These are phyloP conservation scores for Leonotis leonurus DNA, from an alignment of 257 asterid species.

Conservation along the genomic window DNA sequence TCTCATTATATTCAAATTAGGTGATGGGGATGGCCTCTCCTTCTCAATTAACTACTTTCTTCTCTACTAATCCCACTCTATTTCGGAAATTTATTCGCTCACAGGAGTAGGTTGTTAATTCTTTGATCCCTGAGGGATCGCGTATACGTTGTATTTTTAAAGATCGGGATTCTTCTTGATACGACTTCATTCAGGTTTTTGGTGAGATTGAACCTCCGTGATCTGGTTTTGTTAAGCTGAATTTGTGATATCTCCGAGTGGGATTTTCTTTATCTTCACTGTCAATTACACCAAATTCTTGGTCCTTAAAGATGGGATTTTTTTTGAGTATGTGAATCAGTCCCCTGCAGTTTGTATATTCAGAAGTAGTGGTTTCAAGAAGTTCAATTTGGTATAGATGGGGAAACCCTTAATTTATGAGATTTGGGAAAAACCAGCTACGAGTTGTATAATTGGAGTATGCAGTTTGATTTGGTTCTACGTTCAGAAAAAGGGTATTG, in stretches of 20 bases:
- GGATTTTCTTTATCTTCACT: conserved; percentile 10
- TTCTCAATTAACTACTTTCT: conserved; percentile 2
- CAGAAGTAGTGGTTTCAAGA: neutral
- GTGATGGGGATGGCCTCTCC: neutral
- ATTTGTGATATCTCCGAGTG: neutral
- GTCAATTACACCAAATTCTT: conserved; percentile 18
- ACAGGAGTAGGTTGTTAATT: neutral
- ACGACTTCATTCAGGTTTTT: neutral
- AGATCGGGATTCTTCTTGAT: conserved; percentile 10
- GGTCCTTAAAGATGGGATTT: neutral
- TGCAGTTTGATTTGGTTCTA: conserved; percentile 78
- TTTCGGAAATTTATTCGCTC: neutral
- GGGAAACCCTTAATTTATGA: conserved; percentile 85
- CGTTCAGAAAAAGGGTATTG: conserved; percentile 76
- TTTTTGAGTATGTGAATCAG: conserved; percentile 2
- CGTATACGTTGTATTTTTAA: neutral
- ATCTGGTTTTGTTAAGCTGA: conserved; percentile 8
- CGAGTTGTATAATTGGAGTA: conserved; percentile 73
- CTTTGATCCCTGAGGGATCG: conserved; percentile 10
- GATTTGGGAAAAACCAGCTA: conserved; percentile 87
- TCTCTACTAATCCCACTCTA: neutral
- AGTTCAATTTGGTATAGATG: conserved; percentile 35
- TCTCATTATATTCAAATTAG: neutral
- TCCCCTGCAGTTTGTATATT: neutral
- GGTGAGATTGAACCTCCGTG: conserved; percentile 1